Base-by-base conservation (phyloP, 345 rosid species). In the Populus euphratica region DNA sequence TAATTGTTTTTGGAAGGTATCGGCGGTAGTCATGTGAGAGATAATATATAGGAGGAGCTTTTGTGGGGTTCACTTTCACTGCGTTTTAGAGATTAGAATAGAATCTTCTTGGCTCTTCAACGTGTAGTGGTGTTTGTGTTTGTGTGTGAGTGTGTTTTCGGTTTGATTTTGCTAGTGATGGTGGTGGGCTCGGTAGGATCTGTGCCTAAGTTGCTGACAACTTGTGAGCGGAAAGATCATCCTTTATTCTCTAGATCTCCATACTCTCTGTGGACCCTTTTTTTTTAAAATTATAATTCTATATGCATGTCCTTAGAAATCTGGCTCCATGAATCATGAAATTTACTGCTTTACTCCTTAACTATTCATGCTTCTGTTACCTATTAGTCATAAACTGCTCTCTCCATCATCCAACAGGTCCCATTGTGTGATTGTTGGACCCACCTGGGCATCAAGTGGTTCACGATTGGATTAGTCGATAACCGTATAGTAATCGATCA, bases 171-270 rank as follows among this genome's bases (percentile, higher is more conserved):
- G 81, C 67, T 52, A 62, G 67, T 76, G 70, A 66, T 80, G 80
- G 79, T 74, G 86, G 88, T 85, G 90, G 88, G 90, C 82, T 87
- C 87, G 47, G 76, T 69, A 69, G 87, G 86, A 82, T 85, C 86
- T 82, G 80, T 67, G 81, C 62, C 73, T 54, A 59, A 86, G 88
- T 84, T 74, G 85, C 90, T 83, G 88, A 86, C 90, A 87, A 85
- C 87, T 87, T 79, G 78, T 66, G 77, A 73, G 73, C 61, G 68
- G 68, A 68, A 70, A 33, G 36, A 68, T 16, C 50, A 35, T 20
- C 54, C 69, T 76, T 76, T 78, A 31, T 67, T 79, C 79, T 82
- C 75, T 81, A 84, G 83, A 86, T 86, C 80, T 84, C 82, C 79
- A 79, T 66, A 69, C 38, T 16, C 77, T 72, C 35, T 59, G 80